Evolutionary conservation across 345 rosid genomes (phyloP), one percentile per base, ranked within the genome.

Genomic region (Citrus maxima): DNA sequence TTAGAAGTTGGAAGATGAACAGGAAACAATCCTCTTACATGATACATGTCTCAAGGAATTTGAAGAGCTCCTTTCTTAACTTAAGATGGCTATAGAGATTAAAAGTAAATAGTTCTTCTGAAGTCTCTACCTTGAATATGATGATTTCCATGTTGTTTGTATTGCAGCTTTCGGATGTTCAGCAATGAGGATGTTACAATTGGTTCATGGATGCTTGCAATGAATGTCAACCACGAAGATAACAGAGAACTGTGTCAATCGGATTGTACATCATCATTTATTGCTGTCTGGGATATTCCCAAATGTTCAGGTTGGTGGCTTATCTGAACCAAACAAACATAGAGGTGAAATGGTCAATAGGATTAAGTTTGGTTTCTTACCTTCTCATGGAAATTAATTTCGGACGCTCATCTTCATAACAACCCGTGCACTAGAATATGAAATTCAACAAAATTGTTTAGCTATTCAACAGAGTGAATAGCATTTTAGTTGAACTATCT

Each of bases 131-230:
- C 61, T 77, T 25, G 59, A 51, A 18, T 49, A 51, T 66, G 28
- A n/a, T 55, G 16, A 34, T 67, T 42, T 69, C 60, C 13, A 22
- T 46, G 75, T 65, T 77, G 34, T 72, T 70, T 77, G 79, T 68
- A 75, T 71, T 79, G 40, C 93, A 95, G 98, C 79, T 91, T 95
- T 73, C 90, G 98, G 86, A 93, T 95, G 98, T 95, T 93, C 82
- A 95, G 97, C 87, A 93, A 95, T 58, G 98, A 95, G 83, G 98
- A 93, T 78, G 98, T 93, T 58, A 95, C 98, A 24, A 93, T 95
- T 38, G 98, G 98, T 82, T 88, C 98, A 72, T 95, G 98, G 98
- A 95, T 95, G 97, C 92, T 95, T 71, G 94, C 98, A 81, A 93
- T 95, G 97, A 93, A 95, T 83, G 98, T 95, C 71, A 82, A 90